Percentiles rank a stretch among this genome's conserved stretches.
Evolutionary conservation across 495 filamentous ascomycete species (phyloP).

Genomic region (Sporormia fimetaria): DNA sequence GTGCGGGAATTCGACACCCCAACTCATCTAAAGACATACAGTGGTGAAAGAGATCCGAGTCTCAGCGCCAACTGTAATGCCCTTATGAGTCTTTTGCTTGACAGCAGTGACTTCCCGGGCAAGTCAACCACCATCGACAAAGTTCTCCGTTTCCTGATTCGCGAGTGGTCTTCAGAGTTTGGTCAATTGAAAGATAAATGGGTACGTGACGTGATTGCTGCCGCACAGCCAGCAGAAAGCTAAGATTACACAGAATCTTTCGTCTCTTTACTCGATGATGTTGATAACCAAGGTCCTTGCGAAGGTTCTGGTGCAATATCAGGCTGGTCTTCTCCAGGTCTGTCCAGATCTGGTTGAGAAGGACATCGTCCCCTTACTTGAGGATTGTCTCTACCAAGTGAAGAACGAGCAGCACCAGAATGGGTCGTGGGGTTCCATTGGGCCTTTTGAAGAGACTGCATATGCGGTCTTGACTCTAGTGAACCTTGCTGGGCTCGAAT

Average conservation of each 20-base stretch:
- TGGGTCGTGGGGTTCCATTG: too few species aligned
- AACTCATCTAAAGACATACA: constrained; percentile 5
- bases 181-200: constrained; percentile 10
- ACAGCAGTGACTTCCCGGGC: neutral
- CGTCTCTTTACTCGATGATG: constrained; percentile 4
- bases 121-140: neutral
- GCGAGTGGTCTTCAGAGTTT: too few species aligned
- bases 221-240: neutral
- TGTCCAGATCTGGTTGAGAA: too few species aligned
- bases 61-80: constrained; percentile 12
- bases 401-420: too few species aligned
- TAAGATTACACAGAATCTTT: constrained; percentile 4
- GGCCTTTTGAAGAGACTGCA: too few species aligned
- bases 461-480: too few species aligned
- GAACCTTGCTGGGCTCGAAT: too few species aligned
- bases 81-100: neutral
- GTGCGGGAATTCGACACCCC: neutral
- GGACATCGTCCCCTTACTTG: too few species aligned
- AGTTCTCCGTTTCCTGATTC: neutral
- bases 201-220: constrained; percentile 1
- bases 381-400: too few species aligned
- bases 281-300: constrained; percentile 3
- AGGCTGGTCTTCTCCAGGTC: too few species aligned
- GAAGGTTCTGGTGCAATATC: neutral
- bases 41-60: constrained; percentile 2